Base-by-base conservation (phyloP, 345 rosid species). In the Eucalyptus curtisii region DNA sequence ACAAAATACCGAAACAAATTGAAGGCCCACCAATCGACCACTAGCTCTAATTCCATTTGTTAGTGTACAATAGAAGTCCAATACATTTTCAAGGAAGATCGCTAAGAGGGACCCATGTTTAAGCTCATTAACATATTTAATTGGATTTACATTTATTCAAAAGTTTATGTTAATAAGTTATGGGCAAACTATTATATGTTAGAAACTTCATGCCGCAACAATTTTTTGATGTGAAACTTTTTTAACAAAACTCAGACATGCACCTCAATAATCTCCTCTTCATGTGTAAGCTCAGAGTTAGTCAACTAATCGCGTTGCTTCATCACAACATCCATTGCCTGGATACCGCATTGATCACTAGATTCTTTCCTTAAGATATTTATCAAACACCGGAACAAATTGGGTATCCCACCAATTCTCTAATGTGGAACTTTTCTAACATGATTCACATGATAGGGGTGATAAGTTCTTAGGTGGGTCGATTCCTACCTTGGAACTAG, bases 151-250 rank as follows among this genome's bases (percentile, higher is more conserved):
- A 13, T 30, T 64, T 8, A 64, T 30, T 64, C 8, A 64, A 64
- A 64, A 64, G 19, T 64, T 13, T 7, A n/a, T n/a, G 16, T 13
- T 14, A 64, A 64, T 64, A 15, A 64, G 5, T n/a, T 64, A n/a
- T 7, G 3, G 3, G 1, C 40, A 8, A 64, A 64, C 19, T 64
- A 13, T 7, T 8, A 64, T 64, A 14, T n/a, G 31, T 64, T 64
- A 64, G 15, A 8, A 64, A 64, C 17, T 64, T 8, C 3, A 3
- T 7, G 17, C 17, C 1, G 4, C 10, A 7, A 2, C 3, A 7
- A 64, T n/a, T 27, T 13, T 59, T 20, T 19, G 25, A 20, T 19
- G 10, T 20, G 11, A 53, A 9, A 53, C 10, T 53, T 20, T 52
- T 53, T 7, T 53, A 53, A 53, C 57, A 53, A 7, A 53, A 53